Conservation (phyloP, 495 filamentous ascomycete species). For the Durotheca rogersii region DNA sequence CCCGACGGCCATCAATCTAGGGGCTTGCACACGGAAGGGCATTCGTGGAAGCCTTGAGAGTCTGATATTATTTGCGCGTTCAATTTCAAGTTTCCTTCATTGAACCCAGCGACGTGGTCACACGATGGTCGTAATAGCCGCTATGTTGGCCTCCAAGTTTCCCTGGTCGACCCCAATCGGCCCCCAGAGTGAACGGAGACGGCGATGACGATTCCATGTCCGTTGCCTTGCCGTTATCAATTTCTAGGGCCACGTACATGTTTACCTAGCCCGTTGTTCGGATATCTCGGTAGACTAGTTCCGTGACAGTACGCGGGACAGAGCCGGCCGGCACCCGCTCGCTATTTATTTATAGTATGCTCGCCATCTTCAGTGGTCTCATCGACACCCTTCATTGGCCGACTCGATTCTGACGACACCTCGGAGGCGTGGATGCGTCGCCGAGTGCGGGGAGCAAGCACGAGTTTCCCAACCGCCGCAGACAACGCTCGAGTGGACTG, state of each 20-base stretch:
- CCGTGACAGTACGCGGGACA: conserved; percentile 10
- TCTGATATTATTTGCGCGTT: conserved; percentile 2
- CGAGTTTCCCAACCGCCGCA: neutral
- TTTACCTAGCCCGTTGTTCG: conserved; percentile 7
- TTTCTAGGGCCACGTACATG: conserved; percentile 14
- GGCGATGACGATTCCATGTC: conserved; percentile 4
- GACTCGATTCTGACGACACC: conserved; percentile 20
- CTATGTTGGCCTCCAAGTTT: conserved; percentile 12
- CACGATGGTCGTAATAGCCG: conserved; percentile 4
- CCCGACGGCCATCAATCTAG: conserved; percentile 10
- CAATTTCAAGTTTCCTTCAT: conserved; percentile 1
- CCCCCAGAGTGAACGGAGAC: conserved; percentile 7
- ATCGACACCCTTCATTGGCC: conserved; percentile 6
- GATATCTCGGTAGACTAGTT: conserved; percentile 23
- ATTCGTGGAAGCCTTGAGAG: conserved; percentile 9
- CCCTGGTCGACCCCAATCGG: conserved; percentile 21
- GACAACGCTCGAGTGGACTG: neutral
- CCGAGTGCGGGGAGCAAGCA: neutral
- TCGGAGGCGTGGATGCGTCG: neutral
- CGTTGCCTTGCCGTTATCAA: neutral
- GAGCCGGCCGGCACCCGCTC: conserved; percentile 4
- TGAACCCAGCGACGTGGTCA: neutral
- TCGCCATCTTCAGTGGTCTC: neutral
- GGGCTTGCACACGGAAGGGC: too few relatives aligned
- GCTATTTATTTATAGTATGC: conserved; percentile 23